Conservation (phyloP, 768 basidiomycete species). For the Macrolepiota albuminosa region DNA sequence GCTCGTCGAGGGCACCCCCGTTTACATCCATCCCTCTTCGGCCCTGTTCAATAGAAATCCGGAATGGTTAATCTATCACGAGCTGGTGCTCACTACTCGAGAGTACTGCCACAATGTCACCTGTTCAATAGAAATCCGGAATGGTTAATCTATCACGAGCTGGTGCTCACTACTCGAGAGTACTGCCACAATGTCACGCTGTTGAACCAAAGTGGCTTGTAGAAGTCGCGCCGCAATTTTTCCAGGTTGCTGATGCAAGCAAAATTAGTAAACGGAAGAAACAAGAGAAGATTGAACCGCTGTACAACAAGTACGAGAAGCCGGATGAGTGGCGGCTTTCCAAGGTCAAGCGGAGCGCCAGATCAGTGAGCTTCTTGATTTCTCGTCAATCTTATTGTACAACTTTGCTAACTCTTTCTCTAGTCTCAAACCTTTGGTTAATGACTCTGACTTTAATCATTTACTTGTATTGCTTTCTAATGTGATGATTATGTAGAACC, state of each 20-base stretch:
- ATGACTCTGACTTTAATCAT: conserved; percentile 8
- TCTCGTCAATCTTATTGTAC: not conserved
- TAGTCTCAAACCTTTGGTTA: conserved; percentile 91
- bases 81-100: conserved; percentile 92
- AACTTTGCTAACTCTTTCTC: conserved; percentile 19
- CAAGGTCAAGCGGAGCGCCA: conserved; percentile 86
- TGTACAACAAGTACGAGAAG: conserved; percentile 95
- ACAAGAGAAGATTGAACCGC: conserved; percentile 94
- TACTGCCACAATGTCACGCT: conserved; percentile 89
- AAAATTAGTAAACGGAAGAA: conserved; percentile 96
- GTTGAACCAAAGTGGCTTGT: conserved; percentile 99
- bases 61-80: conserved; percentile 96
- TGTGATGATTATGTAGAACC: conserved; percentile 11
- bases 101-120: conserved; percentile 94
- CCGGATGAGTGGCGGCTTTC: conserved; percentile 93
- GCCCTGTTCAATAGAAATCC: conserved; percentile 96
- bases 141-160: conserved; percentile 94
- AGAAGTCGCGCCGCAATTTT: conserved; percentile 97
- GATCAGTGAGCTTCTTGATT: conserved; percentile 50
- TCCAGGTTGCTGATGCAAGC: conserved; percentile 96
- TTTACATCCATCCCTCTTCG: conserved; percentile 97
- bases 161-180: conserved; percentile 94
- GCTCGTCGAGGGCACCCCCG: conserved; percentile 95
- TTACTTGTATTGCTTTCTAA: conserved; percentile 9
- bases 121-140: conserved; percentile 97